phyloP scores from a whole-genome alignment of 148 eudicot species.

The Suaeda aralocaspica region DNA sequence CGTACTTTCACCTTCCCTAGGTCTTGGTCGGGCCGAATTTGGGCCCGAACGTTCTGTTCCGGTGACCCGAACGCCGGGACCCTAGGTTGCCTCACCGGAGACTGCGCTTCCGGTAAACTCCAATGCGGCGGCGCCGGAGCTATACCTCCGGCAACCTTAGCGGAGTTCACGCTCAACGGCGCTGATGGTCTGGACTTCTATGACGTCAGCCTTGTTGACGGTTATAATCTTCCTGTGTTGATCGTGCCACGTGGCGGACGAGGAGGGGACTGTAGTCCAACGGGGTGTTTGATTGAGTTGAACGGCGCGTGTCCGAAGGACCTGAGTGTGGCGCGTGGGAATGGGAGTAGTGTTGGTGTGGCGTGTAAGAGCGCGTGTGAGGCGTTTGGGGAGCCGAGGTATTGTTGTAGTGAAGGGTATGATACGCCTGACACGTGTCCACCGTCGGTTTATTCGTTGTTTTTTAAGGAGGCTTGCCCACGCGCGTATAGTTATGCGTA shows the following conservation, averaged over 20 bases:
- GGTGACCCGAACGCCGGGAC: constrained; percentile 37
- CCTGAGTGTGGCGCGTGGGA: constrained; percentile 53
- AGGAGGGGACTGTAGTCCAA: constrained; percentile 70
- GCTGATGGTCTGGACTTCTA: constrained; percentile 86
- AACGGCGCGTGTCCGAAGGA: constrained; percentile 66
- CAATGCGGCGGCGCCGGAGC: constrained; percentile 79
- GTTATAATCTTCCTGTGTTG: constrained; percentile 84
- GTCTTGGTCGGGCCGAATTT: constrained; percentile 92
- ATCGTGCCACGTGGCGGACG: constrained; percentile 52
- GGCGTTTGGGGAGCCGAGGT: constrained; percentile 87
- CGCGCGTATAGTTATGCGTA: constrained; percentile 93
- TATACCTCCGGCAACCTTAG: constrained; percentile 83
- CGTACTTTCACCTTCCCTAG: constrained; percentile 47
- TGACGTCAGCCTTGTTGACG: constrained; percentile 93
- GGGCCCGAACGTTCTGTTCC: constrained; percentile 84
- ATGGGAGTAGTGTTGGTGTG: constrained; percentile 27
- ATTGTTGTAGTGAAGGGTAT: constrained; percentile 72
- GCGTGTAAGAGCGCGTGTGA: constrained; percentile 99
- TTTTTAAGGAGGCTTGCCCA: constrained; percentile 82
- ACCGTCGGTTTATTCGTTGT: constrained; percentile 63
- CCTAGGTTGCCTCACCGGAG: constrained; percentile 73
- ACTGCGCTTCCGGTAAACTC: constrained; percentile 77
- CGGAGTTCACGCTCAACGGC: constrained; percentile 93
- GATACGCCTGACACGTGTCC: constrained; percentile 82
- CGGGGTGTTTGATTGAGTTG: constrained; percentile 79